These are phyloP conservation scores for Blastocystis sp. DNA, from an alignment of 352 stramenopile genomes.

Conservation along the genomic window DNA sequence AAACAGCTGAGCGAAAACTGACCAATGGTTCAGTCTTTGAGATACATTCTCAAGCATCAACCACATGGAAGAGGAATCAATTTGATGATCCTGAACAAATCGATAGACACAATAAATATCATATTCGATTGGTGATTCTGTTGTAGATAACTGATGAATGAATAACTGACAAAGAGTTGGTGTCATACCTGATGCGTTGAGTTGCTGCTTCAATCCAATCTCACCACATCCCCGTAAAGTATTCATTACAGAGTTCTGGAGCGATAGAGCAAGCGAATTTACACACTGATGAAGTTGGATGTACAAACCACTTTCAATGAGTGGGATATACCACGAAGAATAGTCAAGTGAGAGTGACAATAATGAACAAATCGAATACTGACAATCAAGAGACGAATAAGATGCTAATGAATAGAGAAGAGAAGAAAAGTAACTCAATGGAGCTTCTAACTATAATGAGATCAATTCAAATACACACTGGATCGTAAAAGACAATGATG, in stretches of 20 bases:
- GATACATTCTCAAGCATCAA: neutral
- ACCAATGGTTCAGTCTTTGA: neutral
- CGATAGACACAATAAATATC: neutral
- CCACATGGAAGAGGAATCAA: neutral
- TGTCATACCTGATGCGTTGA: neutral
- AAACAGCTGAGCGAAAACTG: neutral
- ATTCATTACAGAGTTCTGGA: neutral
- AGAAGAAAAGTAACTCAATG: neutral
- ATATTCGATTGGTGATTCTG: neutral
- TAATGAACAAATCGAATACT: neutral
- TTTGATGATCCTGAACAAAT: neutral
- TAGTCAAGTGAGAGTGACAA: neutral
- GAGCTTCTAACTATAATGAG: neutral
- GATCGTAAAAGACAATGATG: conserved; percentile 10
- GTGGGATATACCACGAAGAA: neutral
- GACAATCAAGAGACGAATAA: neutral
- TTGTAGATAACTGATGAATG: neutral
- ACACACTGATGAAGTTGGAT: neutral
- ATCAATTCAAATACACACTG: neutral
- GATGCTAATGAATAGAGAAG: neutral
- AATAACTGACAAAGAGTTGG: neutral
- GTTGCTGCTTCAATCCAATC: neutral
- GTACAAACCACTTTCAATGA: conserved; percentile 29
- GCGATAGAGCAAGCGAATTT: neutral
- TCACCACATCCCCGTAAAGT: neutral